Evolutionary conservation across 108 stramenopile genomes (phyloP), one percentile per base, ranked within the genome.

Genomic region (Chaetoceros tenuissimus): DNA sequence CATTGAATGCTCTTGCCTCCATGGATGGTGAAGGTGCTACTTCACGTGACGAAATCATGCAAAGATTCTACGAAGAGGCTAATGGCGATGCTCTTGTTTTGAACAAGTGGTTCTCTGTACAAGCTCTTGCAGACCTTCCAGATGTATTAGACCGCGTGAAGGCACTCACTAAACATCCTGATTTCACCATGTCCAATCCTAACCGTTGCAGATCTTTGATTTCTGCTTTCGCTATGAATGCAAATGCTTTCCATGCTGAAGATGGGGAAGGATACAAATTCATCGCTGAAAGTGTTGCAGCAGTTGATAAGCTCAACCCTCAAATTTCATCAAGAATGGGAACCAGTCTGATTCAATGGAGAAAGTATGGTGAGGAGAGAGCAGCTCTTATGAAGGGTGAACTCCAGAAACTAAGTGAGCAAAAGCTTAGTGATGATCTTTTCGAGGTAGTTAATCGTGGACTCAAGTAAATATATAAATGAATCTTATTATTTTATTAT

Each of bases 61-160:
- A 77, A 48, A 75, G 74, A 45, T 93, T 92, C 49, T 77, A 88
- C 43, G 59, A 88, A 13, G 82, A 86, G 25, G 95, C 96, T 28
- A 68, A 92, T 46, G 82, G 73, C 8, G 80, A 89, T 56, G 82
- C 90, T 5, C 57, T 83, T 23, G 84, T 81, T 20, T 55, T 82
- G 29, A 82, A 91, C 62, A 88, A 96, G 77, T 98, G 96, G 94
- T 95, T 97, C 62, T 54, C 84, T 3, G 66, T 86, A 23, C 92
- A 95, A 63, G 94, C 93, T 0, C 31, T 71, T 46, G 87, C 86
- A 2, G 75, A 78, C 52, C 31, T 77, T n/a, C 84, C 79, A 16
- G 82, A 87, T 48, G 72, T 78, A 22, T 55, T 88, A 51, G 80
- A 78, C 18, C 71, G 69, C 19, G 82, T 85, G 8, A 69, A 67